These are phyloP conservation scores for Marasmius tenuissimus DNA, from an alignment of 1,284 basidiomycete species.

Conservation along the genomic window DNA sequence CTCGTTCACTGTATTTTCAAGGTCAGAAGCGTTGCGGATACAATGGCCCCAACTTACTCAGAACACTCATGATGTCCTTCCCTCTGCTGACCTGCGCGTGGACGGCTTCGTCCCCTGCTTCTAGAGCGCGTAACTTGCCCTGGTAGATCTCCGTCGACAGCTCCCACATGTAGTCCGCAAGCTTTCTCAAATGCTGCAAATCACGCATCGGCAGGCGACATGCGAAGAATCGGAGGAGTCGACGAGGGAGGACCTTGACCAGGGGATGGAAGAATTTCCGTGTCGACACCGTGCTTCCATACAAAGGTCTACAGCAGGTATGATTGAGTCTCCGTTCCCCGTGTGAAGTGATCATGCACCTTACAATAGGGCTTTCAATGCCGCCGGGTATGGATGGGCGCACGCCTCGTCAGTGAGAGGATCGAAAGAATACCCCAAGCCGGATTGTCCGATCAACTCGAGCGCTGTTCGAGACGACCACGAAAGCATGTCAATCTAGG, in stretches of 20 bases:
- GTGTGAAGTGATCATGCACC: background rate
- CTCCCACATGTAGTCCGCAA: constrained; percentile 37
- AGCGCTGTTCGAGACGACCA: constrained; percentile 20
- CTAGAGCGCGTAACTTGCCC: constrained; percentile 37
- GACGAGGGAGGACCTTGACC: no score
- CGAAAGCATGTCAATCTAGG: constrained; percentile 10
- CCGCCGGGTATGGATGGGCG: constrained; percentile 27
- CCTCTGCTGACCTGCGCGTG: constrained; percentile 31
- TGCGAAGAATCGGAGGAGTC: constrained; percentile 33
- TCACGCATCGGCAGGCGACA: constrained; percentile 32
- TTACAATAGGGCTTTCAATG: constrained; percentile 27
- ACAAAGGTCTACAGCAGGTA: no score
- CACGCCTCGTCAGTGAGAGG: constrained; percentile 23
- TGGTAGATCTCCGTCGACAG: constrained; percentile 37
- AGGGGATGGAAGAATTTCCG: no score
- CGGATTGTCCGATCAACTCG: constrained; percentile 28
- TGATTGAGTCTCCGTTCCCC: no score
- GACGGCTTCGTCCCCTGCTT: constrained; percentile 31
- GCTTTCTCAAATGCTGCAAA: constrained; percentile 32
- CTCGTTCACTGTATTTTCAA: constrained; percentile 25
- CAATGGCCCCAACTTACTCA: constrained; percentile 30
- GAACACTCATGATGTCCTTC: constrained; percentile 47
- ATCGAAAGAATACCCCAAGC: constrained; percentile 42
- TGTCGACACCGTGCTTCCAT: no score
- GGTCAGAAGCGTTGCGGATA: background rate